These are phyloP conservation scores for Thalassiosira hispida DNA, from an alignment of 352 stramenopile genomes.

Conservation along the genomic window DNA sequence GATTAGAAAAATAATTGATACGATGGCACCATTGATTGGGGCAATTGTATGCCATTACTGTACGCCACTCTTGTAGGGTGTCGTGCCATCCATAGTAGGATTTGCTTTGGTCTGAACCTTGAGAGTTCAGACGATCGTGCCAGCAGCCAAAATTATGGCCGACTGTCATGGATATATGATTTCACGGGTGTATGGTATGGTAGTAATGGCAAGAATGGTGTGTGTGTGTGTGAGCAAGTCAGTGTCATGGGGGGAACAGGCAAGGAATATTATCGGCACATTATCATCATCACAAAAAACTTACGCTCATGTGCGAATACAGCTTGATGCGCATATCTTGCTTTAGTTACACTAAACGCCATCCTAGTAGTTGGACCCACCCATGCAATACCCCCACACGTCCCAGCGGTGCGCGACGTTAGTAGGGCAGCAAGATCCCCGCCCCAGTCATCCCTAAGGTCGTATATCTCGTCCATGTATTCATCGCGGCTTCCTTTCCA, in stretches of 20 bases:
- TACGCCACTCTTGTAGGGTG: constrained; percentile 31
- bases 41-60: constrained; percentile 60
- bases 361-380: constrained; percentile 11
- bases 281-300: not conserved
- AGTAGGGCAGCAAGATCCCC: constrained; percentile 43
- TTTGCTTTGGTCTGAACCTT: too few relatives aligned
- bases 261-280: too few relatives aligned
- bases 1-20: constrained; percentile 19
- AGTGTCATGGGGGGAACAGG: too few relatives aligned
- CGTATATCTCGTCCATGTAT: constrained; percentile 42
- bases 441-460: constrained; percentile 21
- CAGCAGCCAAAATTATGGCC: constrained; percentile 42
- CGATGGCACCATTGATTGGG: not conserved
- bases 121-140: constrained; percentile 31
- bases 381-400: constrained; percentile 32
- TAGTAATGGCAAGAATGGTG: too few relatives aligned
- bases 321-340: not conserved
- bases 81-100: constrained; percentile 53
- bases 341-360: constrained; percentile 30
- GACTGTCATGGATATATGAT: not conserved
- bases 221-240: not conserved
- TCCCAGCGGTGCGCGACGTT: not conserved
- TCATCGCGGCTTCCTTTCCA: constrained; percentile 9
- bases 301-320: constrained; percentile 19
- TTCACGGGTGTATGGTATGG: too few relatives aligned